A percentile compares a stretch with the other conserved stretches of the same genome.
phyloP scores from a whole-genome alignment of 176 grass and related monocot species.

The Luzula sylvatica region DNA sequence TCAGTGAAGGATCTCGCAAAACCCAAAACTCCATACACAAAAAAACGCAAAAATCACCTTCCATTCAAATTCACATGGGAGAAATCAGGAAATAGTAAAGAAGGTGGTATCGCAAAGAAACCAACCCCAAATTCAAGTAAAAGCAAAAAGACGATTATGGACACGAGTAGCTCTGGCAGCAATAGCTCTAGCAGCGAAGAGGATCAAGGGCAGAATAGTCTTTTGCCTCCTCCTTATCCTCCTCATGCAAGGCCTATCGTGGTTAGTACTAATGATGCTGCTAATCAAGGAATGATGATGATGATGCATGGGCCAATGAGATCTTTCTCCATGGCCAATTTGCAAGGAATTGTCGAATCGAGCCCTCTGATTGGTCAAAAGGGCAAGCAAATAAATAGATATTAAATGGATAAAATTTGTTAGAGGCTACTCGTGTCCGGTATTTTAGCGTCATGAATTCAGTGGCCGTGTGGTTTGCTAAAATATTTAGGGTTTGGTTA shows the following conservation, averaged over 20 bases:
- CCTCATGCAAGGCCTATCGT: constrained; percentile 28
- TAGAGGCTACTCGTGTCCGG: constrained; percentile 1
- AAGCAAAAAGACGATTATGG: constrained; percentile 17
- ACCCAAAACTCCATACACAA: constrained; percentile 41
- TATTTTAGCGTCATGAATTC: constrained; percentile 23
- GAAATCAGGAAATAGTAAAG: constrained; percentile 35
- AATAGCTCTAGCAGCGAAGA: constrained; percentile 49
- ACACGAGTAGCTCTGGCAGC: constrained; percentile 68
- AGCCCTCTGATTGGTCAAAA: constrained; percentile 39
- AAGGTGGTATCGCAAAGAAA: constrained; percentile 31
- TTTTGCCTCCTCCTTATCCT: constrained; percentile 33
- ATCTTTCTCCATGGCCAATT: constrained; percentile 53
- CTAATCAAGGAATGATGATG: constrained; percentile 16
- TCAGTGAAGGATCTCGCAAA: constrained; percentile 46
- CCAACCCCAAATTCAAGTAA: constrained; percentile 25
- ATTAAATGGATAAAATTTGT: constrained; percentile 5
- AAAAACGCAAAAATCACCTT: constrained; percentile 75
- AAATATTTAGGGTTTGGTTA: constrained; percentile 1
- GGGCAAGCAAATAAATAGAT: constrained; percentile 52
- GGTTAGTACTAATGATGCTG: constrained; percentile 30
- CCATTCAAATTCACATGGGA: constrained; percentile 58
- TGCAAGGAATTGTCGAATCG: constrained; percentile 48
- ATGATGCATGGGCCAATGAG: constrained; percentile 25
- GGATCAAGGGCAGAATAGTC: constrained; percentile 27
- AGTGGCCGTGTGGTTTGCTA: constrained; percentile 7